Base-by-base conservation (phyloP, 1,284 basidiomycete genomes). In the Ustilago tritici region DNA sequence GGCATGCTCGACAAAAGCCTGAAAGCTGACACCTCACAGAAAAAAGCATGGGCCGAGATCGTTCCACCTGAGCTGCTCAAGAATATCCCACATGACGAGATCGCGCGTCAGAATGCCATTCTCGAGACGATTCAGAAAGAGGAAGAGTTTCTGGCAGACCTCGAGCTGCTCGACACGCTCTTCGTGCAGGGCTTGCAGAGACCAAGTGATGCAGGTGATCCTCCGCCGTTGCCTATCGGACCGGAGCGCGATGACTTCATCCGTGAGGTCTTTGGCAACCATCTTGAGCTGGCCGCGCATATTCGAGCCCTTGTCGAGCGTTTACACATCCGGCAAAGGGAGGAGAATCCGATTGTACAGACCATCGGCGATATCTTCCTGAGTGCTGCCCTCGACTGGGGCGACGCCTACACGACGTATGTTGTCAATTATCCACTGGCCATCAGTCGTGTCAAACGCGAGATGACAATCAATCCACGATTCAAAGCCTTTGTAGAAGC, bases 311-410 rank as follows among this genome's bases (percentile, higher is more conserved):
- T 98, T 28, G 88, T 98, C 32, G 94, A 97, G 81, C 90, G 92
- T 38, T 90, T 98, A 87, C 91, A 92, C 62, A 92, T 95, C 28
- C 90, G 95, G 32, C 93, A 98, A 84, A 89, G 94, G 54, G 95
- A 98, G 86, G 92, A 95, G 80, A 89, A 90, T 17, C 93, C 93
- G 0, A 89, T 98, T 56, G 92, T 98, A 49, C 90, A 92, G 72
- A 90, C 89, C 53, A 93, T 98, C 53, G 96, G 95, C 0, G 95
- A 98, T 84, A 91, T 98, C 60, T 93, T 98, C 83, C 88, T 98
- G 56, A 91, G 92, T 17, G 92, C 94, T 0, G 94, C 94, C 0
- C 92, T 93, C 1, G 93, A 95, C 82, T 98, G 98, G 88, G 90
- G 93, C 40, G 88, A 91, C 9, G 91, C 92, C 3, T 99, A 99